Evolutionary conservation across 2,329 filamentous ascomycete genomes (phyloP), one percentile per base, ranked within the genome.

Genomic region (Talaromyces sp.): DNA sequence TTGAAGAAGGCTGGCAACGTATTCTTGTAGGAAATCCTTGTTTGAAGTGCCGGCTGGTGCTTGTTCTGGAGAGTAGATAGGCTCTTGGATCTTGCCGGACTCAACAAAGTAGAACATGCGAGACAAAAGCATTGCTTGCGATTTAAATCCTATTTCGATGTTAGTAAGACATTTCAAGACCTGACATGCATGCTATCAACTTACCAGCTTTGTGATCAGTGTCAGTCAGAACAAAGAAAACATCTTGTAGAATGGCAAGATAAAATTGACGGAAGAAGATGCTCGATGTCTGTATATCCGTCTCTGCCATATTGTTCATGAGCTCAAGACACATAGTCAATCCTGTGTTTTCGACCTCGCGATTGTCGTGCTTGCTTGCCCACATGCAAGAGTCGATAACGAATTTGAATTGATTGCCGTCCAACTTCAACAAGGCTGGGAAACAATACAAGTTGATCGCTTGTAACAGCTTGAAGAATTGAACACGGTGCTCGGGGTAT

Each of bases 361-460:
- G 91, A 81, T 99, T 99, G 82, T 99, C 95, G 79, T 99, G 95
- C 84, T 99, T 99, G 83, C 94, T 97, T n/a, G 96, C 95, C 96
- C 95, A 99, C 85, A 98, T 93, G 84, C 96, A 99, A 40, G 94
- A 96, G 78, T 99, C 95, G 70, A 99, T 98, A 73, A 99, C 93
- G 75, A 98, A 96, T 82, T 99, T 99, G 88, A 99, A 99, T 76
- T 97, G 95, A 67, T 92, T 89, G 74, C 92, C 94, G 76, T 99
- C 94, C 38, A 99, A 88, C 79, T 96, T 96, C 70, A 99, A 85
- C 25, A 99, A 86, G 0, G 95, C 90, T 58, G 92, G 92, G 88
- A 99, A 99, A 80, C 95, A 99, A 78, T 96, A 92, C 58, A 98
- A 82, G 79, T 99, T 99, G 81, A 99, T 98, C 15, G 94, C 92